These are phyloP conservation scores for Aspergillus persii DNA, from an alignment of 2,329 filamentous ascomycete species.

Conservation along the genomic window DNA sequence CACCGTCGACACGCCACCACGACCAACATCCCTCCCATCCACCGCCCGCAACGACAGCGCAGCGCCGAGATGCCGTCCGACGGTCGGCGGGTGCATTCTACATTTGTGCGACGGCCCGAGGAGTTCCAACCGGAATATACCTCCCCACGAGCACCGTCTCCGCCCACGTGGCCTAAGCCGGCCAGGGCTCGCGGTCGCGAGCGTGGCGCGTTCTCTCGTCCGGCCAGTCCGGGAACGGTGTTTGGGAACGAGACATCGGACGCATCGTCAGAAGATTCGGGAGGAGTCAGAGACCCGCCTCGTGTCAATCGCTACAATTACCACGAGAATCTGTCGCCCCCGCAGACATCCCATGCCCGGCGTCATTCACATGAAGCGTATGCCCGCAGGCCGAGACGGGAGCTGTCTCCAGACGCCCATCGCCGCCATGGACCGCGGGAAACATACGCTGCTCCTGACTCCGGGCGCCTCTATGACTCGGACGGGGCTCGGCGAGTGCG, in stretches of 20 bases:
- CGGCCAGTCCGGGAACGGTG: conserved; percentile 19
- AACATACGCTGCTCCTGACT: conserved; percentile 4
- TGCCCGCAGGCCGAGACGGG: conserved; percentile 27
- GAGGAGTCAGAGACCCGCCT: neutral
- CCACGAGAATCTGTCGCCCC: conserved; percentile 29
- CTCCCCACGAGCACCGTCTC: conserved; percentile 29
- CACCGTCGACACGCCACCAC: neutral
- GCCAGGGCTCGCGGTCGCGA: conserved; percentile 24
- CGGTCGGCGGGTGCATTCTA: conserved; percentile 20
- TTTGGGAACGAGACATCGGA: conserved; percentile 26
- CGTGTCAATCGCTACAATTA: conserved; percentile 16
- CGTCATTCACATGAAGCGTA: conserved; percentile 41
- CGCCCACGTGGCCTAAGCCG: conserved; percentile 17
- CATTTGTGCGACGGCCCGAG: conserved; percentile 17
- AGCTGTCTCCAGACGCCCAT: conserved; percentile 26
- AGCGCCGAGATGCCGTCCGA: conserved; percentile 22
- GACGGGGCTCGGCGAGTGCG: conserved; percentile 17
- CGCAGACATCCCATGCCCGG: conserved; percentile 22
- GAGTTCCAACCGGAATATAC: conserved; percentile 17
- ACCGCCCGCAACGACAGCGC: conserved; percentile 19
- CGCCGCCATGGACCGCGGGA: conserved; percentile 11
- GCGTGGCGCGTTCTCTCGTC: conserved; percentile 16
- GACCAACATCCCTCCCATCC: conserved; percentile 1
- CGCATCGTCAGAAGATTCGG: conserved; percentile 29
- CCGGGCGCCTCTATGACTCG: conserved; percentile 17